phyloP scores from a whole-genome alignment of 768 basidiomycete species.

The Trametes cinnabarina region DNA sequence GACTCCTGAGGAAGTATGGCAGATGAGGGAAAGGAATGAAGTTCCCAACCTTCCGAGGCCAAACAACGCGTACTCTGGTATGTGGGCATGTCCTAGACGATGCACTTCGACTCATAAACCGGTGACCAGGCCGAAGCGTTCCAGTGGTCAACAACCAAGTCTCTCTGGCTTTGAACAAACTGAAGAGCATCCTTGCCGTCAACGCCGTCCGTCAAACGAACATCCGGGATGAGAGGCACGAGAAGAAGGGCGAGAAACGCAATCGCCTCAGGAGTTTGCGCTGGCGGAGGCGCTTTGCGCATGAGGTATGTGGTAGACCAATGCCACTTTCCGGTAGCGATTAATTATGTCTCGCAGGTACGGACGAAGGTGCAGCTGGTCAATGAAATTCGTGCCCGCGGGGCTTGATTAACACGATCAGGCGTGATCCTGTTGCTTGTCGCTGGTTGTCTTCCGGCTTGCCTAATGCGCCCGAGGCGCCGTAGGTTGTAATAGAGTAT shows the following conservation, averaged over 20 bases:
- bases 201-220: constrained; percentile 47
- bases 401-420: constrained; percentile 44
- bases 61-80: constrained; percentile 57
- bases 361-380: constrained; percentile 81
- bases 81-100: background rate
- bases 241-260: constrained; percentile 80
- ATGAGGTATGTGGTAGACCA: constrained; percentile 54
- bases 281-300: constrained; percentile 77
- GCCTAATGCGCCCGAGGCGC: constrained; percentile 3
- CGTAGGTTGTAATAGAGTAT: constrained; percentile 13
- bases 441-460: constrained; percentile 5
- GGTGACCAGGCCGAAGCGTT: constrained; percentile 58
- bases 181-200: constrained; percentile 49
- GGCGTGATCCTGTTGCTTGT: background rate
- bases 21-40: constrained; percentile 23
- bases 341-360: constrained; percentile 49
- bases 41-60: constrained; percentile 34
- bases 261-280: constrained; percentile 71
- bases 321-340: background rate
- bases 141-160: constrained; percentile 44
- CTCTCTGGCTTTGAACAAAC: constrained; percentile 43
- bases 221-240: constrained; percentile 54
- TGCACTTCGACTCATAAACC: background rate
- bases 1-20: constrained; percentile 43
- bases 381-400: constrained; percentile 71